Base-by-base conservation (phyloP, 83 land plant genomes). In the Picea mariana region DNA sequence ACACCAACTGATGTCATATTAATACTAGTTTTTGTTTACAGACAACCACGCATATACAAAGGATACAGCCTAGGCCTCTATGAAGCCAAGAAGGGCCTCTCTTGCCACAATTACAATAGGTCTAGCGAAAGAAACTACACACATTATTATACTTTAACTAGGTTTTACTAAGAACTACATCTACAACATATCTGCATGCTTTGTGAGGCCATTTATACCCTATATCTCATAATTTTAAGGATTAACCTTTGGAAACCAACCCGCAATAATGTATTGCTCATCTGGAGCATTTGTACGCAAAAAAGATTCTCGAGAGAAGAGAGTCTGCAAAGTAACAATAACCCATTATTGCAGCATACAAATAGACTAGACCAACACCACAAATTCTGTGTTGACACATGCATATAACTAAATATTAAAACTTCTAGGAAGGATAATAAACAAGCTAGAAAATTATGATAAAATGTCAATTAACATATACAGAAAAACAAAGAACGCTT, bases 301-400 rank as follows among this genome's bases (percentile, higher is more conserved):
- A 63, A 93, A 93, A 15, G 94, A 88, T 63, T 93, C 94, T 27
- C 87, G 80, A 21, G 83, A 40, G 82, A 91, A 91, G 47, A 93
- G 85, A 60, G 81, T 4, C 95, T 93, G 95, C 83, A 66, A 40
- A 42, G 44, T 40, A 62, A 59, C 31, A 9, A 83, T 26, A 73
- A 12, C 31, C 65, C 42, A 44, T 62, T 40, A 26, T n/a, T 18
- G n/a, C 34, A 26, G 3, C 60, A 59, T 34, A 31, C 21, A 78
- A 31, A 49, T 12, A 40, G 7, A 67, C 58, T 21, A 49, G 59
- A 61, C 60, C 27, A 67, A 21, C 21, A 61, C 59, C 23, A 58
- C 72, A 9, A 20, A 27, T 18, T 16, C n/a, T 61, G 11, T 13
- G 44, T 75, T 26, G 62, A 58, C 80, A 27, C 18, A 16, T 23